Base-by-base conservation (phyloP, 2,329 filamentous ascomycete species). In the Parafenestella ontariensis region DNA sequence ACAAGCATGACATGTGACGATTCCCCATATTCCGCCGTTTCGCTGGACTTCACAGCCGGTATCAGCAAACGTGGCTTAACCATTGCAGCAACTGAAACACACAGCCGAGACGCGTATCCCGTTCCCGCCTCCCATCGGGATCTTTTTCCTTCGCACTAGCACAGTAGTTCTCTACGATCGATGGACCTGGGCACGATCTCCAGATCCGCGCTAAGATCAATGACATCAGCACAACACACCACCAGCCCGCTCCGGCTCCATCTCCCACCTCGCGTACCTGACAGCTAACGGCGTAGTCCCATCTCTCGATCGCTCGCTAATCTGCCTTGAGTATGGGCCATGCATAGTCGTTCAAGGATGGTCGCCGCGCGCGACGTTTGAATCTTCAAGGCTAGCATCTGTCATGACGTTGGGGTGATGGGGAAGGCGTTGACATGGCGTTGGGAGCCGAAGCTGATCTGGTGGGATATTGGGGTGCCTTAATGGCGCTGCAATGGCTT, bases 121-220 rank as follows among this genome's bases (percentile, higher is more conserved):
- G 4, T n/a, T n/a, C n/a, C 37, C 23, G 37, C 28, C 29, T 43
- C 21, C 7, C 24, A 26, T 31, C 29, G 9, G 29, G 13, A 13
- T 15, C 5, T 3, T 31, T 15, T 13, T 10, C 8, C 13, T 10
- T 28, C 26, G 10, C 10, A 6, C 26, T 10, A 10, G 29, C 8
- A n/a, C 13, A 3, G 8, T 31, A 10, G 5, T 4, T 17, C 13
- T 23, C 29, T 42, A n/a, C 47, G n/a, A 43, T 37, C 20, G 10
- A 28, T 18, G 24, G 28, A 29, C 10, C 24, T 47, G 6, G 13
- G 17, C 5, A 17, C n/a, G n/a, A 18, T 15, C 5, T 42, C 26
- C 34, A 45, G 45, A 52, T 49, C 28, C 5, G 26, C 56, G 45
- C 43, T 53, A 59, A 56, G 20, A 42, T 52, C 46, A 26, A 56